phyloP scores from a whole-genome alignment of 768 basidiomycete species.

The Sutorius australiensis region DNA sequence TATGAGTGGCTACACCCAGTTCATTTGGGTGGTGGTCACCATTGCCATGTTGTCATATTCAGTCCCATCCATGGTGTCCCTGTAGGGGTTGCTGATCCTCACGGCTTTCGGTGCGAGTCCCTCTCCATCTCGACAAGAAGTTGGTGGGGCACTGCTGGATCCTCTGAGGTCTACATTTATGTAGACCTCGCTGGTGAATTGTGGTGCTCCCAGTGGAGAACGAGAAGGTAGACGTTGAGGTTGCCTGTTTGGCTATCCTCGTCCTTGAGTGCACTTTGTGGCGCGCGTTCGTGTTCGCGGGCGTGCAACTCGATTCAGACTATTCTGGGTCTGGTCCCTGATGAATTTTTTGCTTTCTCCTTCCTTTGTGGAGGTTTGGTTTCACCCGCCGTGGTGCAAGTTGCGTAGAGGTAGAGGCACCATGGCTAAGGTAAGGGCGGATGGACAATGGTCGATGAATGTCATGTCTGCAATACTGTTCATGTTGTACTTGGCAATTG shows the following conservation, averaged over 20 bases:
- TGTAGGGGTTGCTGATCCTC: fast-evolving
- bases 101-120: fast-evolving
- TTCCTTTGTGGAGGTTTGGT: slow-evolving; percentile 10
- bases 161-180: too few relatives aligned
- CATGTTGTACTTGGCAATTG: neutral
- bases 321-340: slow-evolving; percentile 26
- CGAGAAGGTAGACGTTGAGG: slow-evolving; percentile 12
- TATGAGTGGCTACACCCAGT: too few relatives aligned
- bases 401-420: neutral
- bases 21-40: too few relatives aligned
- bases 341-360: slow-evolving; percentile 5
- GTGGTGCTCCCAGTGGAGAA: slow-evolving; percentile 16
- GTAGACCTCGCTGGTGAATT: too few relatives aligned
- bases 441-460: neutral
- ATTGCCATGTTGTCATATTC: too few relatives aligned
- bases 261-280: slow-evolving; percentile 31
- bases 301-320: slow-evolving; percentile 34
- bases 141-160: too few relatives aligned
- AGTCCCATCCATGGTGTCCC: too few relatives aligned
- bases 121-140: neutral
- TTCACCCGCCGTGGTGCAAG: neutral
- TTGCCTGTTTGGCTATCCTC: neutral
- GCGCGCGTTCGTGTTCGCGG: slow-evolving; percentile 7
- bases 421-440: neutral
- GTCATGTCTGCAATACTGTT: neutral